Base-by-base conservation (phyloP, 2,329 filamentous ascomycete genomes). In the Trichoderma asperellum region DNA sequence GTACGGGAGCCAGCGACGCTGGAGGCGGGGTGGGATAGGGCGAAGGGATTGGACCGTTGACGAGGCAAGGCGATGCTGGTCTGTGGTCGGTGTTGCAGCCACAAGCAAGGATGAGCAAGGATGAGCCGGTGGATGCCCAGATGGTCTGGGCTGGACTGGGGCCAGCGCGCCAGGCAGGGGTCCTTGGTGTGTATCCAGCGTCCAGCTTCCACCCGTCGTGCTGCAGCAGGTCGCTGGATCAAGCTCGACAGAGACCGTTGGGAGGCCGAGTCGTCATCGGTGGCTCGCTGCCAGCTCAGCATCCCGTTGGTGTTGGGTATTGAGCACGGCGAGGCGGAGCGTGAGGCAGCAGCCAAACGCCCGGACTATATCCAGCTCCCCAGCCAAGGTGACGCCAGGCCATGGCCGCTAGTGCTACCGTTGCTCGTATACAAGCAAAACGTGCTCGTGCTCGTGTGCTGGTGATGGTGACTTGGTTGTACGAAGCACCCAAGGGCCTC, bases 111-210 rank as follows among this genome's bases (percentile, higher is more conserved):
- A 73, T 71, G 75, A 74, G 72, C 72, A 73, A 70, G 72, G 70
- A 73, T 71, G 75, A 74, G 71, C 73, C 76, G 73, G 76, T 76
- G 76, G 75, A 73, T 71, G 76, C 73, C 70, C 73, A 76, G 74
- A 76, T 76, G 76, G 75, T 74, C 69, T 69, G 69, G 65, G 69
- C 66, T 71, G 65, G 69, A 68, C 69, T 69, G 69, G 69, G 66
- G 65, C 66, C 62, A 65, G 60, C 69, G 68, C 66, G 66, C 71
- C 64, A 66, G 69, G 64, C 63, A 68, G 71, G 67, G 61, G 61
- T 55, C 47, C 21, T 49, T 53, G 69, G 64, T 34, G 65, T 58
- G 67, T 43, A 35, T 57, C 55, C 55, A 57, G 55, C 62, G 62
- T 56, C 62, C 29, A 67, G 63, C 37, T 67, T 40, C 59, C 68